These are phyloP conservation scores for Radiomyces spectabilis DNA, from an alignment of 192 early-diverging fungal species.

Conservation along the genomic window DNA sequence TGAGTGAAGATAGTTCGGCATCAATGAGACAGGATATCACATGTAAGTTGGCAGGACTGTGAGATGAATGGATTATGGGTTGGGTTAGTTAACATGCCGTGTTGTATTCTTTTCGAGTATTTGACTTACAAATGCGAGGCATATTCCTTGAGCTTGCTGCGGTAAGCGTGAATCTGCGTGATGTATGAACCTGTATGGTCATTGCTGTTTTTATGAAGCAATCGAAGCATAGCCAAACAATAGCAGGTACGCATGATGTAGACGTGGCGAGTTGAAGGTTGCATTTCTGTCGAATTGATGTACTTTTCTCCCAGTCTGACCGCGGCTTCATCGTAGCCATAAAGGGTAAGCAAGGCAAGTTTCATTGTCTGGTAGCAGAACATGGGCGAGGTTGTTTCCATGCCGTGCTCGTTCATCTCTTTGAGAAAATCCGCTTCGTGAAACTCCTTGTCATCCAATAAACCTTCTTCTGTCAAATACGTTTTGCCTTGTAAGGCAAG, in stretches of 20 bases:
- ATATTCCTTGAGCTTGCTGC: constrained; percentile 6
- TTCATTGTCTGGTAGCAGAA: constrained; percentile 19
- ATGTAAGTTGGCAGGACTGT: constrained; percentile 1
- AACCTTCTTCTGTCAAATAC: background rate
- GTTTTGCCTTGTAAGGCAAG: constrained; percentile 27
- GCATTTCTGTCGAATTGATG: background rate
- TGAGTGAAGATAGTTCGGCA: constrained; percentile 18
- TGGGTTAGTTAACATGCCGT: background rate
- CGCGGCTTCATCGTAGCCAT: constrained; percentile 12
- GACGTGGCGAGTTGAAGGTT: constrained; percentile 18
- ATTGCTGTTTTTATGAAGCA: background rate
- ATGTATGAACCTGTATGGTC: background rate
- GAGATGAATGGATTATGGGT: too few relatives aligned
- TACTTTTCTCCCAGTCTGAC: constrained; percentile 9
- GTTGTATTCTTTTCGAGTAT: too few relatives aligned
- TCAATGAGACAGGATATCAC: constrained; percentile 16
- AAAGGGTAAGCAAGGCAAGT: constrained; percentile 4
- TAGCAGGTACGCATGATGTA: constrained; percentile 13
- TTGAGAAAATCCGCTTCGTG: constrained; percentile 7
- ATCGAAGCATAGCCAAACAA: constrained; percentile 9
- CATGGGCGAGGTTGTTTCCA: background rate
- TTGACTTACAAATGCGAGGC: constrained; percentile 10
- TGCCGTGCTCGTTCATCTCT: background rate
- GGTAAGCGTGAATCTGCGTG: background rate
- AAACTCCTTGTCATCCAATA: constrained; percentile 22